Conservation (phyloP, 257 asterid species). For the Solanum lycopersicoides region DNA sequence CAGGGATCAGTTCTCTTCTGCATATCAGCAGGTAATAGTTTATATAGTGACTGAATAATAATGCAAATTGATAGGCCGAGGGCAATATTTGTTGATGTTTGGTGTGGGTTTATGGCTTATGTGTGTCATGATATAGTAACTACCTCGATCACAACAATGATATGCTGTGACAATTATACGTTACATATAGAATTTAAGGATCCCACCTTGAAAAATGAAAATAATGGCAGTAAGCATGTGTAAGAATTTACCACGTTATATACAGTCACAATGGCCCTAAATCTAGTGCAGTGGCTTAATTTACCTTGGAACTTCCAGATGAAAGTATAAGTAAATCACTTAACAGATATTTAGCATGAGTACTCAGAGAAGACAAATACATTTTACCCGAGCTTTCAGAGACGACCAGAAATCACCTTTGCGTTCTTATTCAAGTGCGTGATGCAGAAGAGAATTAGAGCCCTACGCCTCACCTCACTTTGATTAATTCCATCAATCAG, state of each 20-base stretch:
- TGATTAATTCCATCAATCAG: constrained; percentile 82
- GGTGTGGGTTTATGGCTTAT: background rate
- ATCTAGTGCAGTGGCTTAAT: background rate
- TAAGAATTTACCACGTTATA: background rate
- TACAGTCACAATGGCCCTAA: background rate
- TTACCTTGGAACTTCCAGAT: background rate
- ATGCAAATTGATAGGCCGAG: background rate
- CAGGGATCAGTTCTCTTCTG: background rate
- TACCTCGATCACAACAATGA: background rate
- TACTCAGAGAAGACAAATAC: background rate
- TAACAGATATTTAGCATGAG: background rate
- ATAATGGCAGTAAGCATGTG: background rate
- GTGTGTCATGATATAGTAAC: background rate
- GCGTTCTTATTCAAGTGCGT: constrained; percentile 49
- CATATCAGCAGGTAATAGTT: background rate
- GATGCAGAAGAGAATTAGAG: constrained; percentile 77
- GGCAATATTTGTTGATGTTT: background rate
- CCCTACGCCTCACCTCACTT: constrained; percentile 76
- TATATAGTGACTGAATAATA: background rate
- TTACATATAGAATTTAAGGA: background rate
- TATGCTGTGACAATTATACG: background rate
- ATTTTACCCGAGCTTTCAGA: background rate
- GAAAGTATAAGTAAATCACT: background rate
- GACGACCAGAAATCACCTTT: constrained; percentile 38
- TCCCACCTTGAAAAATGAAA: background rate